Evolutionary conservation across 371 early-diverging fungal species (phyloP).

Genomic region (Apophysomyces ossiformis): DNA sequence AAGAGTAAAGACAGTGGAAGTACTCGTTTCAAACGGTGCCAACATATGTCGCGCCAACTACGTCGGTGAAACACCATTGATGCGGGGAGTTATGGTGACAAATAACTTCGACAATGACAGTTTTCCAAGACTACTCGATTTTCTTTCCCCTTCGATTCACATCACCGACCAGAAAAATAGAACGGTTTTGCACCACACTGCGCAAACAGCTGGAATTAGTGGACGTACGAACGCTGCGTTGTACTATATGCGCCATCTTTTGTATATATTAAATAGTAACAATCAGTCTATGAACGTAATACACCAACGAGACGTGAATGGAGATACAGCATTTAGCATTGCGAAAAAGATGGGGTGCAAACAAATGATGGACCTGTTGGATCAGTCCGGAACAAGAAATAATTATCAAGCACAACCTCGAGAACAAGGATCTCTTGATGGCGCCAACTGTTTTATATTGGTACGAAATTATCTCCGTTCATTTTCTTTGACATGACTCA

Average conservation of each 20-base stretch:
- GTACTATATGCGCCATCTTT: slow-evolving; percentile 88
- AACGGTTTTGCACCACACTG: slow-evolving; percentile 94
- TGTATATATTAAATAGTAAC: slow-evolving; percentile 65
- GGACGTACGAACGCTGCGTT: slow-evolving; percentile 78
- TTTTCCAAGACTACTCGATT: slow-evolving; percentile 77
- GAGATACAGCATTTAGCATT: slow-evolving; percentile 91
- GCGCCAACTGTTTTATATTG: not conserved
- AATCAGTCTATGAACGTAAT: slow-evolving; percentile 72
- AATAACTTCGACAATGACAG: slow-evolving; percentile 87
- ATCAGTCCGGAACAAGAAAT: not conserved
- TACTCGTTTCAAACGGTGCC: slow-evolving; percentile 78
- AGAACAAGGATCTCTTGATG: not conserved
- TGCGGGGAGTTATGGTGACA: slow-evolving; percentile 87
- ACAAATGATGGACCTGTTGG: slow-evolving; percentile 70
- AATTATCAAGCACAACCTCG: not conserved
- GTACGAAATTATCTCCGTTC: not conserved
- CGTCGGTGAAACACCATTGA: slow-evolving; percentile 89
- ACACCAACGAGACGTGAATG: slow-evolving; percentile 84
- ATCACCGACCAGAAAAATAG: slow-evolving; percentile 81
- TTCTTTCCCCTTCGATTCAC: slow-evolving; percentile 78
- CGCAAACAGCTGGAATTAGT: slow-evolving; percentile 72
- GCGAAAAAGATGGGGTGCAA: slow-evolving; percentile 83
- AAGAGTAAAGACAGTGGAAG: slow-evolving; percentile 72
- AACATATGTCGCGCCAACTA: slow-evolving; percentile 76
- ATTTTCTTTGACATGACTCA: not conserved